These are phyloP conservation scores for Gossypium lobatum DNA, from an alignment of 441 rosid species.

Conservation along the genomic window DNA sequence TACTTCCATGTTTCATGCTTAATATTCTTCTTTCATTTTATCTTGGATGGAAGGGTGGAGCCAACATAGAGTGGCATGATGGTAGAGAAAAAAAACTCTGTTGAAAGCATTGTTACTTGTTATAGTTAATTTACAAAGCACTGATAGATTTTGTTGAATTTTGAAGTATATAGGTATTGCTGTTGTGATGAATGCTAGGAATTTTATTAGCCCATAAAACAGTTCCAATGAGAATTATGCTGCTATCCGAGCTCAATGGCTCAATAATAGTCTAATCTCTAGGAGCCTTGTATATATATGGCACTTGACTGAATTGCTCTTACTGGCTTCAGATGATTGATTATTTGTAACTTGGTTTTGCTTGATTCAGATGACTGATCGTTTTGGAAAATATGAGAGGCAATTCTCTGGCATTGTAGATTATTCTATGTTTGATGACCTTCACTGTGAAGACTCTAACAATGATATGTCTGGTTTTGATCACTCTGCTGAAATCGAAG, in stretches of 20 bases:
- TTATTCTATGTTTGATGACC: conserved; percentile 19
- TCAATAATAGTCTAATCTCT: not conserved
- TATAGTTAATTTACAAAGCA: not conserved
- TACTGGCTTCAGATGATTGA: not conserved
- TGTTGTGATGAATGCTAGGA: not conserved
- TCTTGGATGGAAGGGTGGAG: not conserved
- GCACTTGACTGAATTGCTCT: not conserved
- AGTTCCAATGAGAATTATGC: not conserved
- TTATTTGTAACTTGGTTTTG: not conserved
- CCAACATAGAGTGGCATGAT: not conserved
- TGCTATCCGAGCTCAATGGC: not conserved
- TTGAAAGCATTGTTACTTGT: not conserved
- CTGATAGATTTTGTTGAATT: too few relatives aligned
- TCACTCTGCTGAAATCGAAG: conserved; percentile 17
- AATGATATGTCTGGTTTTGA: not conserved
- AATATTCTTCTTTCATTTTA: not conserved
- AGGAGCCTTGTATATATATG: not conserved
- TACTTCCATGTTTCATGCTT: not conserved
- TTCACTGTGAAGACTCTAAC: conserved; percentile 17
- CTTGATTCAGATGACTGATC: not conserved
- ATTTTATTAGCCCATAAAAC: not conserved
- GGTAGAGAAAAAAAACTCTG: not conserved
- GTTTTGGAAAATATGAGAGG: not conserved
- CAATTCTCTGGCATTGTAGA: conserved; percentile 10
- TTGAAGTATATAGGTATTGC: not conserved